Base-by-base conservation (phyloP, 768 basidiomycete species). In the Hygrophoropsis aurantiaca region DNA sequence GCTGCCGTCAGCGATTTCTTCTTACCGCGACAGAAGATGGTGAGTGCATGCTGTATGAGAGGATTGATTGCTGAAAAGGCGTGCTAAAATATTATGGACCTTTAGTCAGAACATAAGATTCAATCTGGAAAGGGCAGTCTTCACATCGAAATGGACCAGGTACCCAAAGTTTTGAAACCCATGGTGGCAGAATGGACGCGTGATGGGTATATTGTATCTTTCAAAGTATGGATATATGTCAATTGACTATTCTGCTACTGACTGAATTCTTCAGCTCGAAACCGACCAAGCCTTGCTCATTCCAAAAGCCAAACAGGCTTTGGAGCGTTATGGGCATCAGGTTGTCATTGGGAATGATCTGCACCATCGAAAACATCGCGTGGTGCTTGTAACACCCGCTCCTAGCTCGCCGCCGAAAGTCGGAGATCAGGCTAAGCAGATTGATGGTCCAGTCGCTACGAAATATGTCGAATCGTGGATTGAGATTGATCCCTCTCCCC, bases 1-100 rank as follows among this genome's bases (percentile, higher is more conserved):
- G 94, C 95, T 0, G 97, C 97, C 4, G 97, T 98, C 40, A 94
- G 90, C 67, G 97, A 99, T 67, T 99, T 99, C 65, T 99, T 95
- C 76, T 72, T 99, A 25, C 97, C 95, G 0, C 77, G 82, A 47
- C 87, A 94, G 60, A 87, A 82, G 64, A 81, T 98, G 85, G 95
- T 91, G 50, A 51, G 85, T 74, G 25, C 19, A 16, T 42, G n/a
- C 39, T 18, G 19, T 32, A n/a, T n/a, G 27, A 30, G 13, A 30
- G 27, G 7, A 30, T 13, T 25, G 47, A 34, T 38, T 38, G 36
- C 16, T 16, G 7, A 6, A n/a, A 6, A 38, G 16, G 7, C 36
- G 20, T 21, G 19, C 27, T 19, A 15, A 15, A 5, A 2, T 37
- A 3, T 37, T 36, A 16, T 18, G 15, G 24, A 42, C 30, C 24